phyloP scores from a whole-genome alignment of 2,329 filamentous ascomycete genomes.

The Ceratocystiopsis brevicomis region DNA sequence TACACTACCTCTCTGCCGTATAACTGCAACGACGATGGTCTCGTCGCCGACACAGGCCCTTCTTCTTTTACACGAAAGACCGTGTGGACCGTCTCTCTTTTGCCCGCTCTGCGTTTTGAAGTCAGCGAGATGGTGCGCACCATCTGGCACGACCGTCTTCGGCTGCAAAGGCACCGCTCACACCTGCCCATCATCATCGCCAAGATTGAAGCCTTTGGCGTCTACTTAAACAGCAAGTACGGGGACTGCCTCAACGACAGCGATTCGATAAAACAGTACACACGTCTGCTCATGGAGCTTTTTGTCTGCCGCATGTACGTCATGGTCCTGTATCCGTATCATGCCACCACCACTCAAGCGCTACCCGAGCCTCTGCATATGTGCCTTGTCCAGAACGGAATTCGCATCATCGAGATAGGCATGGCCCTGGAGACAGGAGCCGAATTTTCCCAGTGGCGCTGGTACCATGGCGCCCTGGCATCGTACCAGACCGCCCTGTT shows the following conservation, averaged over 20 bases:
- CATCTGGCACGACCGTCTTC: conserved; percentile 50
- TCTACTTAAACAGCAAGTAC: conserved; percentile 46
- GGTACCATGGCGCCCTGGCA: conserved; percentile 54
- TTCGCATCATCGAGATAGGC: conserved; percentile 28
- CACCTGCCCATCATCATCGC: conserved; percentile 44
- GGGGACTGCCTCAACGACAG: conserved; percentile 39
- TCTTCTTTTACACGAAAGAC: conserved; percentile 19
- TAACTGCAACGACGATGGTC: conserved; percentile 48
- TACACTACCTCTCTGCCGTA: conserved; percentile 56
- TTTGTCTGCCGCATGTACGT: conserved; percentile 44
- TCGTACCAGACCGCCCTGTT: conserved; percentile 56
- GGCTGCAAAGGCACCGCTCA: conserved; percentile 41
- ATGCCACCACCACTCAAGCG: conserved; percentile 24
- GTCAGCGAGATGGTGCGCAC: conserved; percentile 53
- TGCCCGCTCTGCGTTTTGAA: conserved; percentile 51
- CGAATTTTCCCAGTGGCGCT: conserved; percentile 39
- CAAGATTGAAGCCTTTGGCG: conserved; percentile 50
- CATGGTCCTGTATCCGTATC: conserved; percentile 50
- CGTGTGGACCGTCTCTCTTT: conserved; percentile 48
- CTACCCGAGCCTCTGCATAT: conserved; percentile 45
- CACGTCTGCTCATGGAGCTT: conserved; percentile 44
- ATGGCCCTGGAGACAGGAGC: conserved; percentile 26
- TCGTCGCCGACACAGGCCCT: conserved; percentile 26
- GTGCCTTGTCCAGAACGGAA: conserved; percentile 43
- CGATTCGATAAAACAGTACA: conserved; percentile 42